A percentile compares a stretch with the other conserved stretches of the same genome.
Conservation (phyloP, 1,284 basidiomycete genomes). For the Apiotrichum porosum region DNA sequence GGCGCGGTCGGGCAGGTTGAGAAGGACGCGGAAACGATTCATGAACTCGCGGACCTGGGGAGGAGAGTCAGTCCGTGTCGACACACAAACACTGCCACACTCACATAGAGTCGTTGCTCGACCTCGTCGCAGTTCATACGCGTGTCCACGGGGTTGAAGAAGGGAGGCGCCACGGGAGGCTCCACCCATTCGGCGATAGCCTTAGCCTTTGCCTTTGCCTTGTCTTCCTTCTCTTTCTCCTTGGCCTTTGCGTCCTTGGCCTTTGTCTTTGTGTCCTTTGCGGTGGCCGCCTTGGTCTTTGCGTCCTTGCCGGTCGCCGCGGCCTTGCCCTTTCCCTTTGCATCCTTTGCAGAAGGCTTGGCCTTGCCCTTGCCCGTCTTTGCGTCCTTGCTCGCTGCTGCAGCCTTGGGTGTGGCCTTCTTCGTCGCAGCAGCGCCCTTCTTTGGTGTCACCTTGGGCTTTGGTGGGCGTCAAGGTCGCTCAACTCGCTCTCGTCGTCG, state of each 20-base stretch:
- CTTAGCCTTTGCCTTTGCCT: conserved; percentile 15
- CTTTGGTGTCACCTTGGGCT: too few relatives aligned
- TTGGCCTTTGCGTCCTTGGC: conserved; percentile 12
- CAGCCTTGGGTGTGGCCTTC: conserved; percentile 1
- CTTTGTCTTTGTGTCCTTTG: conserved; percentile 12
- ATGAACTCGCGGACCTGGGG: conserved; percentile 39
- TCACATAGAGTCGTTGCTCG: conserved; percentile 35
- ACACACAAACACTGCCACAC: too few relatives aligned
- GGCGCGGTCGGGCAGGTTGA: conserved; percentile 34
- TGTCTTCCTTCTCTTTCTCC: conserved; percentile 1
- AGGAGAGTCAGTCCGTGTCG: background rate
- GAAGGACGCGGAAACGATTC: conserved; percentile 27
- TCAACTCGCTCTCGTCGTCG: conserved; percentile 10
- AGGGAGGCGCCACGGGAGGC: conserved; percentile 22
- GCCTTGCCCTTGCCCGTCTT: too few relatives aligned
- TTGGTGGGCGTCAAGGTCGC: conserved; percentile 12
- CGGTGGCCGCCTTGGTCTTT: background rate
- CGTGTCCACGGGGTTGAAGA: conserved; percentile 32
- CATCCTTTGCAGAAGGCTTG: conserved; percentile 7
- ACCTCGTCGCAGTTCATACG: conserved; percentile 25
- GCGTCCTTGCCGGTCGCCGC: background rate
- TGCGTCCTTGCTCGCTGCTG: conserved; percentile 1
- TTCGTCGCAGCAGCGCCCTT: conserved; percentile 2
- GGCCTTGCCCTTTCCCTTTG: conserved; percentile 8
- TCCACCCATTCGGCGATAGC: background rate